Conservation (phyloP, 2,329 filamentous ascomycete species). For the Lithohypha guttulata region DNA sequence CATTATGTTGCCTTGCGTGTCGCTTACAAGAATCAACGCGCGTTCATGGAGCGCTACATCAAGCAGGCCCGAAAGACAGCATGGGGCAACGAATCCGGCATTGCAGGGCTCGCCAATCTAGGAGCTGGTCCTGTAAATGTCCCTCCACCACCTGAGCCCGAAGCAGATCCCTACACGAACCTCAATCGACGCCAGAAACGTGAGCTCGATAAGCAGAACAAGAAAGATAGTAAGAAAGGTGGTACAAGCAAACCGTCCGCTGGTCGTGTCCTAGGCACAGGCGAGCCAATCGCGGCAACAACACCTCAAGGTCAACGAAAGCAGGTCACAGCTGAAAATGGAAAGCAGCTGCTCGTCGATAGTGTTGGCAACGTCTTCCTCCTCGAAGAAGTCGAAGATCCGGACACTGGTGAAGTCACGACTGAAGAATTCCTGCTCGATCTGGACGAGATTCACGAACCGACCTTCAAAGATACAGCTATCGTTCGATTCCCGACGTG, state of each 20-base stretch:
- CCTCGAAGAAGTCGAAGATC: conserved; percentile 79
- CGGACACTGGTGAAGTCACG: conserved; percentile 76
- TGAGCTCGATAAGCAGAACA: conserved; percentile 74
- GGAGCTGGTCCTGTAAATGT: conserved; percentile 30
- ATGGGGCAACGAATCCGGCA: conserved; percentile 71
- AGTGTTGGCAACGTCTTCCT: conserved; percentile 84
- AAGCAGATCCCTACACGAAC: conserved; percentile 41
- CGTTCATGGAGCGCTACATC: conserved; percentile 88
- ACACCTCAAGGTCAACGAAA: conserved; percentile 69
- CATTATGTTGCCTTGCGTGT: conserved; percentile 82
- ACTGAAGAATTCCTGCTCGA: conserved; percentile 78
- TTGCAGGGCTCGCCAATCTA: conserved; percentile 56
- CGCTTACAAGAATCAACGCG: conserved; percentile 77
- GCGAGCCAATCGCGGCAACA: conserved; percentile 31
- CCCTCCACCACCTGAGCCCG: conserved; percentile 34
- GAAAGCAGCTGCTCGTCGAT: conserved; percentile 89
- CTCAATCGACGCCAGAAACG: conserved; percentile 81
- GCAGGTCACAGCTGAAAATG: conserved; percentile 84
- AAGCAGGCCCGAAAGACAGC: conserved; percentile 76
- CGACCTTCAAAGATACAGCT: conserved; percentile 71
- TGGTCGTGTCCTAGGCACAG: conserved; percentile 37
- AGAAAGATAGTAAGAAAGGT: conserved; percentile 47
- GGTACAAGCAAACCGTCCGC: conserved; percentile 33
- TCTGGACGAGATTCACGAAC: conserved; percentile 68
- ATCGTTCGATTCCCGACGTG: conserved; percentile 69